Evolutionary conservation across 192 early-diverging fungal genomes (phyloP).

Genomic region (Coemansia sp.): DNA sequence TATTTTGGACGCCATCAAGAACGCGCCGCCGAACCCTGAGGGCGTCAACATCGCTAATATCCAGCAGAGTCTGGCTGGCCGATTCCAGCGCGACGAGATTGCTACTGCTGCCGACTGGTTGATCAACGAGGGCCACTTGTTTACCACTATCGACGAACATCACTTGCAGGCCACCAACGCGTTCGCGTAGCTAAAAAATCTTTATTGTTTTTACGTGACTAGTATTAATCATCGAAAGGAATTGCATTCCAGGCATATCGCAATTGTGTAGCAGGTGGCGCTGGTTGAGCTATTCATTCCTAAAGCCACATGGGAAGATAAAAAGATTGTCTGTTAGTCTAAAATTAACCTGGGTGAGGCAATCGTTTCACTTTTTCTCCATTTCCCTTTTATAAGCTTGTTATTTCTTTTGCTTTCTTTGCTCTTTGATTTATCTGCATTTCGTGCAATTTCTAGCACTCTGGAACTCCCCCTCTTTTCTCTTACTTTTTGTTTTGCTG

Average conservation of each 20-base stretch:
- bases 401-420: background rate
- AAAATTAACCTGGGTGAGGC: no score
- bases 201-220: no score
- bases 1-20: conserved; percentile 31
- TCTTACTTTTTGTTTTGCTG: background rate
- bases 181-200: background rate
- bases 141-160: conserved; percentile 67
- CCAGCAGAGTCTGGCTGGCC: conserved; percentile 37
- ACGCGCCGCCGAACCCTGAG: conserved; percentile 18
- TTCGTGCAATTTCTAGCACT: no score
- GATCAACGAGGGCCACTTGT: conserved; percentile 64
- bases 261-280: no score
- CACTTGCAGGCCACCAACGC: conserved; percentile 56
- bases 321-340: no score
- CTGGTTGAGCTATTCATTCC: no score
- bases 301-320: no score
- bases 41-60: conserved; percentile 56
- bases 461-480: background rate
- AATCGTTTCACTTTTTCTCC: no score
- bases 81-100: conserved; percentile 22
- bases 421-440: no score
- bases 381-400: no score
- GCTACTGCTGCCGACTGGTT: conserved; percentile 57
- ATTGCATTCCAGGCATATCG: no score
- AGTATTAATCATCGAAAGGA: no score